These are phyloP conservation scores for Xylaria longipes DNA, from an alignment of 495 filamentous ascomycete species.

Conservation along the genomic window DNA sequence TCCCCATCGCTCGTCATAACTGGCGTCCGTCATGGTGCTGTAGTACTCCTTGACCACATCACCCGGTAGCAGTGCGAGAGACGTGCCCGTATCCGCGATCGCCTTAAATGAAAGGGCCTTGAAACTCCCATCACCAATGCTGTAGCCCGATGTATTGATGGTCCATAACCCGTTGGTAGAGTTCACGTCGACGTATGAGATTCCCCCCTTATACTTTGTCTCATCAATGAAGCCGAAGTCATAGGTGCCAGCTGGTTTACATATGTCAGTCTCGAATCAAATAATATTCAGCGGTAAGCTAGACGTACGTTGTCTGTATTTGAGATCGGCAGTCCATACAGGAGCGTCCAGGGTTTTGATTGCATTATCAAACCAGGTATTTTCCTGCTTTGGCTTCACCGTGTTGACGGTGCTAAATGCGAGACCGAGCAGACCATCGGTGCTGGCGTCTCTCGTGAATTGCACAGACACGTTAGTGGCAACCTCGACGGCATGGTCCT, in stretches of 20 bases:
- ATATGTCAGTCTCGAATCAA: conserved; percentile 10
- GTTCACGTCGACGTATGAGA: conserved; percentile 67
- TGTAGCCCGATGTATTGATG: conserved; percentile 67
- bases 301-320: conserved; percentile 55
- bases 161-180: conserved; percentile 70
- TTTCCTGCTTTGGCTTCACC: conserved; percentile 62
- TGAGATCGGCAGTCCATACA: conserved; percentile 72
- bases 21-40: conserved; percentile 57
- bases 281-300: background rate
- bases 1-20: conserved; percentile 51
- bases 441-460: conserved; percentile 64
- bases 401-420: conserved; percentile 76
- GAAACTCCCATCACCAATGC: conserved; percentile 55
- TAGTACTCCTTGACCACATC: conserved; percentile 68
- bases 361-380: conserved; percentile 77
- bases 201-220: conserved; percentile 64
- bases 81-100: conserved; percentile 72
- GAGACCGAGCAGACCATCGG: conserved; percentile 74
- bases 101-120: conserved; percentile 46
- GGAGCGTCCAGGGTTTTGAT: conserved; percentile 59
- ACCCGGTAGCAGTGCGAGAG: conserved; percentile 66
- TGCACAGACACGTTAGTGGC: conserved; percentile 63
- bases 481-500: conserved; percentile 70
- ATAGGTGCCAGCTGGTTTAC: conserved; percentile 62
- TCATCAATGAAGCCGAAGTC: conserved; percentile 74